Evolutionary conservation across 441 rosid genomes (phyloP).

Genomic region (Bocquillonia castaneifolia): DNA sequence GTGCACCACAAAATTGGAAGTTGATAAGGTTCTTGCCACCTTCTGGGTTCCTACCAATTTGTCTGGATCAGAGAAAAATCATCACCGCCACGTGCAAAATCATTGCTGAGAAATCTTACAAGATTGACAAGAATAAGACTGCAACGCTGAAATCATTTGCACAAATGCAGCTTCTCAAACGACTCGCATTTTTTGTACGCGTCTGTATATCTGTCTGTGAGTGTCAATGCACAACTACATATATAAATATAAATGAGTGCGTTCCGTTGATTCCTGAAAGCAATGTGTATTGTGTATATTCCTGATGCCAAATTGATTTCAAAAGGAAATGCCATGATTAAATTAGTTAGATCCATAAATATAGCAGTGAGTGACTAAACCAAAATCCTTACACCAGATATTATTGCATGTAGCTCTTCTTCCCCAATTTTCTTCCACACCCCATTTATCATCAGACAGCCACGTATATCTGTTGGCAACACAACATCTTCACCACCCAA

Average conservation of each 20-base stretch:
- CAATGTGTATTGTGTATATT: too few relatives aligned
- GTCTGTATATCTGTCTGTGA: too few relatives aligned
- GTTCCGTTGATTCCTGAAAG: too few relatives aligned
- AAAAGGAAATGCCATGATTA: background rate
- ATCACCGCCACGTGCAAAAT: background rate
- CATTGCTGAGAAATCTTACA: background rate
- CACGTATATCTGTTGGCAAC: constrained; percentile 21
- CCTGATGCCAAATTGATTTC: background rate
- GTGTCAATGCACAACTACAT: background rate
- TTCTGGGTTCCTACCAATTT: background rate
- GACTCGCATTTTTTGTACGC: background rate
- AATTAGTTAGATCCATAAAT: background rate
- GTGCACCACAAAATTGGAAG: too few relatives aligned
- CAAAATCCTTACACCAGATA: constrained; percentile 43
- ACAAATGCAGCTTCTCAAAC: background rate
- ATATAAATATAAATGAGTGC: background rate
- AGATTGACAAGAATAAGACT: background rate
- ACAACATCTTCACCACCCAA: constrained; percentile 12
- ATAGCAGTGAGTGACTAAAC: constrained; percentile 22
- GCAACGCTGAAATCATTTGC: background rate
- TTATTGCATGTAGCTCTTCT: constrained; percentile 39
- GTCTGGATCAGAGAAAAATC: background rate
- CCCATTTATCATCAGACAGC: constrained; percentile 53
- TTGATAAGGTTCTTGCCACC: background rate
- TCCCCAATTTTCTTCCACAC: constrained; percentile 48